A percentile compares a stretch with the other conserved stretches of the same genome.
These are phyloP conservation scores for Lyophyllum semitale DNA, from an alignment of 768 basidiomycete species.

Conservation along the genomic window DNA sequence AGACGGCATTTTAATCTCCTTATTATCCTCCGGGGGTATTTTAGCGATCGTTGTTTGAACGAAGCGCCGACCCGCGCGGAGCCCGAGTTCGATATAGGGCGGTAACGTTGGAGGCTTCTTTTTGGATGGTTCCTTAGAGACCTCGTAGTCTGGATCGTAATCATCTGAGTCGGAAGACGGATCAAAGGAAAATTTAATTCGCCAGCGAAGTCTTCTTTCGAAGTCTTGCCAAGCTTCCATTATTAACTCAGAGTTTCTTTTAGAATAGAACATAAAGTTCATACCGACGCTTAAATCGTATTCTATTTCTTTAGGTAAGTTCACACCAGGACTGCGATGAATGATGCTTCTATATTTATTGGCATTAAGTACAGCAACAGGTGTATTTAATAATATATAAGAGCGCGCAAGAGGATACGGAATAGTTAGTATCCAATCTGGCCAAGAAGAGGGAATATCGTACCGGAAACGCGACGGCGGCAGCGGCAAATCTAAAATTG, in stretches of 20 bases:
- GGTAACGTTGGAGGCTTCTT: conserved; percentile 9
- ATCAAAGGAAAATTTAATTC: background rate
- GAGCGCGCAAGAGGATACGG: conserved; percentile 10
- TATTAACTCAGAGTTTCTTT: conserved; percentile 6
- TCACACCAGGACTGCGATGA: conserved; percentile 14
- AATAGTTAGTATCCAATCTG: conserved; percentile 15
- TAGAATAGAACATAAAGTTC: conserved; percentile 19
- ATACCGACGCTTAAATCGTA: conserved; percentile 17
- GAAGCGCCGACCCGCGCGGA: conserved; percentile 12
- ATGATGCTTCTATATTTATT: conserved; percentile 1
- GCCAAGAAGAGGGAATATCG: too few species aligned
- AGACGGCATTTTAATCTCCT: conserved; percentile 1
- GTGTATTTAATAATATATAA: conserved; percentile 14
- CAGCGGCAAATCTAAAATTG: too few species aligned
- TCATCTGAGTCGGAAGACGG: background rate
- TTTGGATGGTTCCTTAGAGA: background rate
- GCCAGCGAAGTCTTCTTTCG: conserved; percentile 16
- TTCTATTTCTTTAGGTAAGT: conserved; percentile 12
- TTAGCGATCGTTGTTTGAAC: conserved; percentile 13
- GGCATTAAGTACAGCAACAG: conserved; percentile 8
- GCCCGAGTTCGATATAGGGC: conserved; percentile 17
- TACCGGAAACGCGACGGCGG: too few species aligned
- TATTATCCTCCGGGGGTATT: conserved; percentile 11
- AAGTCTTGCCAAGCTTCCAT: conserved; percentile 19
- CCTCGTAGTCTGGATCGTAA: conserved; percentile 26